These are phyloP conservation scores for Rhododendron kiyosumense DNA, from an alignment of 148 eudicot genomes.

Conservation along the genomic window DNA sequence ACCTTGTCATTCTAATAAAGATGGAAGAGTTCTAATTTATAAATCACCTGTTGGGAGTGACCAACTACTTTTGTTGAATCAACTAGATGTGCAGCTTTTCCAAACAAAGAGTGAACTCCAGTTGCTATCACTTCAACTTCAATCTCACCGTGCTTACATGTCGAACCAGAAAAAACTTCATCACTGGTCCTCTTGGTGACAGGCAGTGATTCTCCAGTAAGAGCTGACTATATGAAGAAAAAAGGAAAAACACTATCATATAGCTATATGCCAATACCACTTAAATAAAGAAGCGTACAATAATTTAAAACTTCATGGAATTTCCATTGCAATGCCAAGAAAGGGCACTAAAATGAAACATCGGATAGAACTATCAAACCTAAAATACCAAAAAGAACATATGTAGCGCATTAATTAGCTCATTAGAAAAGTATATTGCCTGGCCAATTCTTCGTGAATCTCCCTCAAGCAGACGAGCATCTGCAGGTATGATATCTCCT, in stretches of 20 bases:
- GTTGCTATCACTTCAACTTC: constrained; percentile 73
- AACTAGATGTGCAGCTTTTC: constrained; percentile 66
- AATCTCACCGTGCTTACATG: constrained; percentile 71
- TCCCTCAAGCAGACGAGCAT: constrained; percentile 74
- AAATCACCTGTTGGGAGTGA: constrained; percentile 63
- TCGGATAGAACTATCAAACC: background rate
- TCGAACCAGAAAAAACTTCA: constrained; percentile 68
- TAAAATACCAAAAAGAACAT: background rate
- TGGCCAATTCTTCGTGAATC: constrained; percentile 64
- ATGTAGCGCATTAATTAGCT: background rate
- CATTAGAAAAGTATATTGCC: constrained; percentile 25
- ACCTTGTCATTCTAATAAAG: background rate
- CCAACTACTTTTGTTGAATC: constrained; percentile 61
- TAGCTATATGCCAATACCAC: background rate
- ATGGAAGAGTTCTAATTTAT: background rate
- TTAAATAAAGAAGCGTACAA: background rate
- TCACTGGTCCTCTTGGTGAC: constrained; percentile 62
- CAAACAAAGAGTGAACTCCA: constrained; percentile 67
- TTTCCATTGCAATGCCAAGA: constrained; percentile 6
- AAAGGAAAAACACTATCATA: background rate
- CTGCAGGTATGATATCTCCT: constrained; percentile 79
- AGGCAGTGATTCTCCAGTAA: constrained; percentile 70
- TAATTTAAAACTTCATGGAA: background rate
- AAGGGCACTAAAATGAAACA: background rate
- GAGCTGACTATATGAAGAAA: constrained; percentile 50